Evolutionary conservation across 2,329 filamentous ascomycete genomes (phyloP).

Genomic region (Penicillium decumbens): DNA sequence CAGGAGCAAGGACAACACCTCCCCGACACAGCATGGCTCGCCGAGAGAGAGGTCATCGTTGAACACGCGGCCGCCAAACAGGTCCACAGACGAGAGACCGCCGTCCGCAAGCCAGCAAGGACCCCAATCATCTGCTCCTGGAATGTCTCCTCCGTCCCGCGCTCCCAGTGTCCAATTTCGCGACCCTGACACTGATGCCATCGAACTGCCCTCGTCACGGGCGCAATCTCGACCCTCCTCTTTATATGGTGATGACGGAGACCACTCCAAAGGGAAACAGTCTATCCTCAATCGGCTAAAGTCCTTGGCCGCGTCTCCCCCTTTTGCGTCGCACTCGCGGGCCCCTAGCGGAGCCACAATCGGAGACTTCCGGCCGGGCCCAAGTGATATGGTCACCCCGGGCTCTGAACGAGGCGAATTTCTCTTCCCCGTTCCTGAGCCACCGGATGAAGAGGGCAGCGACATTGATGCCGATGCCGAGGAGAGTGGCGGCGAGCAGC

Average conservation of each 20-base stretch:
- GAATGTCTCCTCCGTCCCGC: constrained; percentile 40
- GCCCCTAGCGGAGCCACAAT: constrained; percentile 47
- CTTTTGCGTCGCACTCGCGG: constrained; percentile 48
- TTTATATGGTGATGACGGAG: constrained; percentile 58
- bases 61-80: constrained; percentile 25
- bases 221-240: constrained; percentile 61
- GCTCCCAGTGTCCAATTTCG: constrained; percentile 73
- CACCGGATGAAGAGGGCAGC: constrained; percentile 57
- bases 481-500: constrained; percentile 76
- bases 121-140: constrained; percentile 24
- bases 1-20: constrained; percentile 13
- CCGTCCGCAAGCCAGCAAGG: constrained; percentile 20
- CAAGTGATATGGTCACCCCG: constrained; percentile 42
- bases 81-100: constrained; percentile 22
- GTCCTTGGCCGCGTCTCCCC: constrained; percentile 59
- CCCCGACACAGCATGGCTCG: constrained; percentile 16
- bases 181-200: constrained; percentile 49
- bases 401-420: constrained; percentile 48
- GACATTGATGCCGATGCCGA: constrained; percentile 77
- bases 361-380: constrained; percentile 38
- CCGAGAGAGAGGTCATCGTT: constrained; percentile 22
- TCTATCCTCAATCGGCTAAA: constrained; percentile 76
- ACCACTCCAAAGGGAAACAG: constrained; percentile 55
- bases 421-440: constrained; percentile 54
- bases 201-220: constrained; percentile 51